Conservation (phyloP, 768 basidiomycete species). For the Lanmaoa rubissima region DNA sequence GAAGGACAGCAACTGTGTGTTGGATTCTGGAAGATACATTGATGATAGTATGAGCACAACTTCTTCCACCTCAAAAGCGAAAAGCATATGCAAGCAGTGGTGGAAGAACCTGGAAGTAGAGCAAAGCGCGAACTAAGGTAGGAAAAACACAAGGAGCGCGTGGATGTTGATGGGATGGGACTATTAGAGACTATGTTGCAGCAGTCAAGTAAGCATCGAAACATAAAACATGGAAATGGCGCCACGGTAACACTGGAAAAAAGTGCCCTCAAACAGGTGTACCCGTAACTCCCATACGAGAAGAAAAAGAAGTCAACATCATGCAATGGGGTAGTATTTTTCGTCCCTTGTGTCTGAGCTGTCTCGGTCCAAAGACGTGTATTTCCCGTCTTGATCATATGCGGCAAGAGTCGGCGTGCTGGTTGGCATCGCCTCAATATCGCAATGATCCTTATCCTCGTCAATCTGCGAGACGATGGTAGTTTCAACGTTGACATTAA, state of each 20-base stretch:
- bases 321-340: conserved; percentile 14
- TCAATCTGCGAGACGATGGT: conserved; percentile 33
- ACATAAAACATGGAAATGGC: background rate
- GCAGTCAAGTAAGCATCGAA: background rate
- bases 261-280: conserved; percentile 6
- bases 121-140: background rate
- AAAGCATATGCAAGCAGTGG: background rate
- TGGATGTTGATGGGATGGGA: background rate
- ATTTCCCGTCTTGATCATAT: conserved; percentile 14
- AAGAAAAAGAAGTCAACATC: background rate
- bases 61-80: background rate
- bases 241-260: background rate
- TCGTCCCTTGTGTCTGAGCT: conserved; percentile 19
- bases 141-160: background rate
- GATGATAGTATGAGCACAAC: background rate
- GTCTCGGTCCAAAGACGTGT: conserved; percentile 15
- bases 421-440: conserved; percentile 17
- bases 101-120: conserved; percentile 1
- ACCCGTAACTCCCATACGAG: background rate
- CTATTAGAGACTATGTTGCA: conserved; percentile 10
- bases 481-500: conserved; percentile 35
- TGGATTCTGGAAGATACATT: background rate
- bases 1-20: background rate
- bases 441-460: conserved; percentile 22
- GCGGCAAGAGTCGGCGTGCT: conserved; percentile 5